phyloP scores from a whole-genome alignment of 768 basidiomycete species.

The Podaxis rugospora region DNA sequence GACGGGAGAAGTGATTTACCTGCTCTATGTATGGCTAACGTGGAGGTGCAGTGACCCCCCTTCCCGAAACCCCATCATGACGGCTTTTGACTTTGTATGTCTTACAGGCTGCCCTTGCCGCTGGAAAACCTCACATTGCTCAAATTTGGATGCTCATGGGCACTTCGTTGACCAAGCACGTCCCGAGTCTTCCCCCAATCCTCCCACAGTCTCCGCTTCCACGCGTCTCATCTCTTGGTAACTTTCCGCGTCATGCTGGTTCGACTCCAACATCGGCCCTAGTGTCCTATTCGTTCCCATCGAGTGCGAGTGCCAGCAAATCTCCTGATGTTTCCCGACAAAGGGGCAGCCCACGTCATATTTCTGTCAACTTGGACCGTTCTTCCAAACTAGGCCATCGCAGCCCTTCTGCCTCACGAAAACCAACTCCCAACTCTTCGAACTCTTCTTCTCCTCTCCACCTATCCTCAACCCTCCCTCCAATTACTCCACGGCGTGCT shows the following conservation, averaged over 20 bases:
- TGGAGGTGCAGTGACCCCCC: slow-evolving; percentile 33
- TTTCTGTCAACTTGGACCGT: slow-evolving; percentile 13
- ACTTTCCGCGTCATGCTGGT: slow-evolving; percentile 14
- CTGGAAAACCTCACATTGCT: slow-evolving; percentile 49
- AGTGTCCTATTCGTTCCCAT: slow-evolving; percentile 21
- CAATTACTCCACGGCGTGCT: slow-evolving; percentile 36
- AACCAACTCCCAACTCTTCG: slow-evolving; percentile 54
- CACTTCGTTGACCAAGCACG: slow-evolving; percentile 47
- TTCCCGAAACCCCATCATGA: background rate
- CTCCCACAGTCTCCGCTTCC: slow-evolving; percentile 20
- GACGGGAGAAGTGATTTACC: slow-evolving; percentile 38
- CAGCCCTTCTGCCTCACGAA: slow-evolving; percentile 31
- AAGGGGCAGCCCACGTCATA: slow-evolving; percentile 8
- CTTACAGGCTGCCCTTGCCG: slow-evolving; percentile 52
- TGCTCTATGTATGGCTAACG: slow-evolving; percentile 55
- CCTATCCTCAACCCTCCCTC: slow-evolving; percentile 35
- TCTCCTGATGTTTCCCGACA: slow-evolving; percentile 2
- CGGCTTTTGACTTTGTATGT: background rate
- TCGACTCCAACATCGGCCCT: background rate
- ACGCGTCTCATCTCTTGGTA: slow-evolving; percentile 5
- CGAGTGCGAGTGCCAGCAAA: background rate
- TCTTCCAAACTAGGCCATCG: background rate
- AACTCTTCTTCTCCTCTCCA: slow-evolving; percentile 54
- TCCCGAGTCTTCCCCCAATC: slow-evolving; percentile 30
- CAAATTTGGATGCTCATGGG: slow-evolving; percentile 67